These are phyloP conservation scores for Ruellia speciosa DNA, from an alignment of 305 asterid species.

Conservation along the genomic window DNA sequence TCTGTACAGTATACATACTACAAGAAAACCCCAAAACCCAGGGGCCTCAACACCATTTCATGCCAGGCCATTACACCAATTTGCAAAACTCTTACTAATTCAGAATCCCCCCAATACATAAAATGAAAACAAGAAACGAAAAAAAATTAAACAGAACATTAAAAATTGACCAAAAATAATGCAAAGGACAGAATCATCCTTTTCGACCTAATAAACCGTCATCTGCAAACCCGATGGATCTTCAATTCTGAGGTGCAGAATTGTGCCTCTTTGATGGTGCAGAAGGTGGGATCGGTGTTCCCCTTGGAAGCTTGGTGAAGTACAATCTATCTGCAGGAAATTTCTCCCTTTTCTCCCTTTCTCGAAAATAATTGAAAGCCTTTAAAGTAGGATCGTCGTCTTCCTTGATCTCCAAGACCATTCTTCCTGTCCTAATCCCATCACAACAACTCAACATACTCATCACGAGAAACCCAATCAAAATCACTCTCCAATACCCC, in stretches of 20 bases:
- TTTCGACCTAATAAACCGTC: no score
- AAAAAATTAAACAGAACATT: no score
- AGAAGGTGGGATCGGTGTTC: slow-evolving; percentile 53
- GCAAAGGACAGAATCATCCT: no score
- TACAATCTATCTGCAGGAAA: slow-evolving; percentile 18
- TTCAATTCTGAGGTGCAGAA: slow-evolving; percentile 33
- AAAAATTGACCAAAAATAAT: no score
- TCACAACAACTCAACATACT: slow-evolving; percentile 15
- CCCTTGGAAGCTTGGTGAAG: slow-evolving; percentile 46
- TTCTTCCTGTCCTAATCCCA: slow-evolving; percentile 28
- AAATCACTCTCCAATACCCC: background rate
- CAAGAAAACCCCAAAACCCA: no score
- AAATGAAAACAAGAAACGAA: no score
- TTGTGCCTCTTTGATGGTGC: slow-evolving; percentile 70
- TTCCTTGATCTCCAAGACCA: slow-evolving; percentile 15
- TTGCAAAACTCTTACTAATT: no score
- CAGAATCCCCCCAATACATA: no score
- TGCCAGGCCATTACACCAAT: no score
- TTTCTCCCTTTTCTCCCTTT: slow-evolving; percentile 19
- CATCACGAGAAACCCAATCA: slow-evolving; percentile 21
- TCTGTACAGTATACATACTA: no score
- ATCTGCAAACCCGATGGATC: background rate
- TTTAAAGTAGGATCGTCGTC: slow-evolving; percentile 18
- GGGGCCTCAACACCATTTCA: no score
- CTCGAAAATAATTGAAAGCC: slow-evolving; percentile 21